These are phyloP conservation scores for Gyrodon lividus DNA, from an alignment of 768 basidiomycete genomes.

Conservation along the genomic window DNA sequence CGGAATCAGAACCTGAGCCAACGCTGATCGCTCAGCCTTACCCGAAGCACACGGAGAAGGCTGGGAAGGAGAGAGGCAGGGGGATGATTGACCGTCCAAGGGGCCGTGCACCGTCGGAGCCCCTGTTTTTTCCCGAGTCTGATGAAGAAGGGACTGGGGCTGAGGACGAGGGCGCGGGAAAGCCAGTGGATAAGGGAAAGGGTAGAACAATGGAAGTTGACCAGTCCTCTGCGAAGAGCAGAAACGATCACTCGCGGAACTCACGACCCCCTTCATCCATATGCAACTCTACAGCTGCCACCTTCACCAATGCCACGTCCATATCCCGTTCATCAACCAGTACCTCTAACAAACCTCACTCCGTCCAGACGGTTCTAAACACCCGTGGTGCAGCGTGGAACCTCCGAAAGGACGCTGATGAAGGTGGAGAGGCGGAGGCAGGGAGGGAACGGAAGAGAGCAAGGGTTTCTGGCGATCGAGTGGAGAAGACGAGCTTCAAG, in stretches of 20 bases:
- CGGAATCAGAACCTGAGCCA: constrained; percentile 15
- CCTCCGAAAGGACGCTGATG: constrained; percentile 21
- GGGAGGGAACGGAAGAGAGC: constrained; percentile 40
- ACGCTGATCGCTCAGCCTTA: constrained; percentile 15
- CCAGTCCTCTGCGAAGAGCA: not conserved
- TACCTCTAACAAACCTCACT: constrained; percentile 19
- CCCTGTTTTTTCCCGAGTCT: constrained; percentile 28
- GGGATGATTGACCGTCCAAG: constrained; percentile 6
- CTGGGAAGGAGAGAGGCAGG: not conserved
- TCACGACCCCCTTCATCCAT: not conserved
- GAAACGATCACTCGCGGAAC: not conserved
- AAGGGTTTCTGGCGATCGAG: constrained; percentile 17
- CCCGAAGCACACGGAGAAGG: not conserved
- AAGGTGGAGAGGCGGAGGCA: constrained; percentile 8
- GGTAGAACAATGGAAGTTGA: not conserved
- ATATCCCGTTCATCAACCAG: not conserved
- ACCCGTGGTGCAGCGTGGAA: constrained; percentile 56
- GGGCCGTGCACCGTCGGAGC: constrained; percentile 16
- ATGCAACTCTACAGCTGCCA: not conserved
- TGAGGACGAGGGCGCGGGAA: not conserved
- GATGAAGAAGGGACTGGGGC: constrained; percentile 11
- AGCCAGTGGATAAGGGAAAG: constrained; percentile 1
- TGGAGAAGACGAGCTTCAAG: constrained; percentile 39
- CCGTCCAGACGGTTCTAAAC: constrained; percentile 44
- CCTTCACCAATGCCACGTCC: not conserved